Percentiles rank a stretch among this genome's conserved stretches.
These are phyloP conservation scores for Solanum appendiculatum DNA, from an alignment of 257 asterid species.

Conservation along the genomic window DNA sequence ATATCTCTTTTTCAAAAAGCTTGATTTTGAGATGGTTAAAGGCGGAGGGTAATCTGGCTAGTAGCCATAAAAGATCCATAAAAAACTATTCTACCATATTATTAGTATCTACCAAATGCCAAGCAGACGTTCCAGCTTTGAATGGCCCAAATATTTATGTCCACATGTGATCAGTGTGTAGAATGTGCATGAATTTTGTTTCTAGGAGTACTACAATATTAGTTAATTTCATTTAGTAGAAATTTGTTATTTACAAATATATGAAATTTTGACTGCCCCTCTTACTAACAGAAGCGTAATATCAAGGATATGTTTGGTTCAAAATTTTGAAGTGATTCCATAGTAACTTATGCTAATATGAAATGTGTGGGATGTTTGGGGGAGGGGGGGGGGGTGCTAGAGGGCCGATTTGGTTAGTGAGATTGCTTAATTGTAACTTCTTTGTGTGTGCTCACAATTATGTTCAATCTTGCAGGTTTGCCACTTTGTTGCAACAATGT, in stretches of 20 bases:
- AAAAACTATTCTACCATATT: neutral
- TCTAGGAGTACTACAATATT: neutral
- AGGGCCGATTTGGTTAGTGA: neutral
- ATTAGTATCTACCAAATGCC: neutral
- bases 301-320: neutral
- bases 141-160: neutral
- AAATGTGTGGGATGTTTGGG: neutral
- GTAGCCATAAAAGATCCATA: neutral
- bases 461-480: slow-evolving; percentile 45
- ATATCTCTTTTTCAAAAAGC: neutral
- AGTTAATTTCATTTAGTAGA: neutral
- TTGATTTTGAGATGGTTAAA: neutral
- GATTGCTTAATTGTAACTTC: neutral
- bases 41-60: neutral
- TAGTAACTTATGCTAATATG: neutral
- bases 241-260: neutral
- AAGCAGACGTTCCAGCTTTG: neutral
- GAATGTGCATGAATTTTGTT: neutral
- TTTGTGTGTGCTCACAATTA: neutral
- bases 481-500: slow-evolving; percentile 73
- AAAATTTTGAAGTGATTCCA: neutral
- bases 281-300: neutral
- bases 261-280: neutral
- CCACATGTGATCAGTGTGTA: neutral
- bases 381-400: neutral